Evolutionary conservation across 1,284 basidiomycete species (phyloP).

Genomic region (Chalciporus sp.): DNA sequence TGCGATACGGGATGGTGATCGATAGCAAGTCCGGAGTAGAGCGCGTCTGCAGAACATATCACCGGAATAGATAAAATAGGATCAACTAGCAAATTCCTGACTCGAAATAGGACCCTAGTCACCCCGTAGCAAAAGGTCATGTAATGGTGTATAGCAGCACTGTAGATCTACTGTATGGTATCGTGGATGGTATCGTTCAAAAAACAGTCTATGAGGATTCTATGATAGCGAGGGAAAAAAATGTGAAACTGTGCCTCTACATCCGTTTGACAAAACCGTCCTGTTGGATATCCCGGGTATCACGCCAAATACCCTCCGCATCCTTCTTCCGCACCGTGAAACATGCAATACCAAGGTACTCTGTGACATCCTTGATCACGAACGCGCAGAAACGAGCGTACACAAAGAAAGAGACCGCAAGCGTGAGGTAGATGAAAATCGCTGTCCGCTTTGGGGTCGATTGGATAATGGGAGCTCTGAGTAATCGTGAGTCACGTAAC

Average conservation of each 20-base stretch:
- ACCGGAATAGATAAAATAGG: slow-evolving; percentile 14
- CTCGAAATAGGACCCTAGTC: slow-evolving; percentile 29
- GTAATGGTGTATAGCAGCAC: slow-evolving; percentile 1
- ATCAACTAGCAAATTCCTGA: slow-evolving; percentile 12
- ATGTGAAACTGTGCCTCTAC: slow-evolving; percentile 3
- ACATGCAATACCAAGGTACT: slow-evolving; percentile 87
- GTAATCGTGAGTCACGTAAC: background rate
- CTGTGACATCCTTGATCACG: slow-evolving; percentile 86
- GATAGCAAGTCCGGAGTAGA: slow-evolving; percentile 25
- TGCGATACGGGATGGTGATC: slow-evolving; percentile 21
- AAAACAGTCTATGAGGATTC: slow-evolving; percentile 1
- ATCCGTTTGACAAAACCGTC: slow-evolving; percentile 26
- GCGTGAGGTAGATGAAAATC: slow-evolving; percentile 70
- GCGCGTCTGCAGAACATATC: slow-evolving; percentile 18
- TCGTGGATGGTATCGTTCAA: background rate
- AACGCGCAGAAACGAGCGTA: slow-evolving; percentile 82
- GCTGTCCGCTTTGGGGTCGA: slow-evolving; percentile 58
- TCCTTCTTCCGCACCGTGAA: slow-evolving; percentile 88
- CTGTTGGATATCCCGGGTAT: slow-evolving; percentile 36
- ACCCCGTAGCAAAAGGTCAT: slow-evolving; percentile 8
- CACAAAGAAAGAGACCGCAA: slow-evolving; percentile 65
- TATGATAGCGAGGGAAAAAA: background rate
- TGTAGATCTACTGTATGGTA: slow-evolving; percentile 4
- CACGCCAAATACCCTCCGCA: slow-evolving; percentile 68
- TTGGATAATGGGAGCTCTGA: slow-evolving; percentile 72